Evolutionary conservation across 257 asterid species (phyloP).

Genomic region (Fraxinus cuspidata): DNA sequence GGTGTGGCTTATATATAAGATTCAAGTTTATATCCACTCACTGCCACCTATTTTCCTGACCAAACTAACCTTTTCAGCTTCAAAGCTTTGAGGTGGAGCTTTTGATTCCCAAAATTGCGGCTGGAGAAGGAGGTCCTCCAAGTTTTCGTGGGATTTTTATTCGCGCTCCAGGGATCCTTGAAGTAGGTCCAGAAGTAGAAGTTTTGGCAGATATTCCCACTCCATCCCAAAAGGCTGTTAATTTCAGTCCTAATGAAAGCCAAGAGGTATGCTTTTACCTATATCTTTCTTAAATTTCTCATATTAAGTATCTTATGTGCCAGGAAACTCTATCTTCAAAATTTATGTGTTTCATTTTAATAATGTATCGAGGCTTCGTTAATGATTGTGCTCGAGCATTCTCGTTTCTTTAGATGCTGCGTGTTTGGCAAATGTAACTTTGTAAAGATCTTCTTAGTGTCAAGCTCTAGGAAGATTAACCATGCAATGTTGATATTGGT

Average conservation of each 20-base stretch:
- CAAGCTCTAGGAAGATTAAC: neutral
- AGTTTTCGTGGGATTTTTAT: conserved; percentile 81
- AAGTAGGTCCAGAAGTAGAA: conserved; percentile 88
- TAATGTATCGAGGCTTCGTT: neutral
- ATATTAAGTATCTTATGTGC: neutral
- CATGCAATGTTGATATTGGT: neutral
- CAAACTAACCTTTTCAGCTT: conserved; percentile 44
- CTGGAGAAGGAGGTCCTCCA: conserved; percentile 91
- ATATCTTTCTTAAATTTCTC: neutral
- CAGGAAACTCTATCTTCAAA: neutral
- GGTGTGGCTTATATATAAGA: neutral
- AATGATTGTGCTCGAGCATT: neutral
- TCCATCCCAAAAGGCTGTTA: conserved; percentile 43
- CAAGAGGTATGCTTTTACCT: conserved; percentile 43
- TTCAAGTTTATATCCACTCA: neutral
- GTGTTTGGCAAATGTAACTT: neutral
- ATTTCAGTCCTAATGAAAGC: conserved; percentile 33
- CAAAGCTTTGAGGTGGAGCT: conserved; percentile 96
- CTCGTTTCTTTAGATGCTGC: neutral
- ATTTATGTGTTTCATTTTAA: neutral
- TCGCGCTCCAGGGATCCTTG: conserved; percentile 93
- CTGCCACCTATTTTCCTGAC: neutral
- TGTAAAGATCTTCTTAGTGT: neutral
- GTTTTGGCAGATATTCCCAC: conserved; percentile 71
- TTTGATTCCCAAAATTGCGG: conserved; percentile 71